Evolutionary conservation across 768 basidiomycete genomes (phyloP), one percentile per base, ranked within the genome.

Genomic region (Suillus spraguei): DNA sequence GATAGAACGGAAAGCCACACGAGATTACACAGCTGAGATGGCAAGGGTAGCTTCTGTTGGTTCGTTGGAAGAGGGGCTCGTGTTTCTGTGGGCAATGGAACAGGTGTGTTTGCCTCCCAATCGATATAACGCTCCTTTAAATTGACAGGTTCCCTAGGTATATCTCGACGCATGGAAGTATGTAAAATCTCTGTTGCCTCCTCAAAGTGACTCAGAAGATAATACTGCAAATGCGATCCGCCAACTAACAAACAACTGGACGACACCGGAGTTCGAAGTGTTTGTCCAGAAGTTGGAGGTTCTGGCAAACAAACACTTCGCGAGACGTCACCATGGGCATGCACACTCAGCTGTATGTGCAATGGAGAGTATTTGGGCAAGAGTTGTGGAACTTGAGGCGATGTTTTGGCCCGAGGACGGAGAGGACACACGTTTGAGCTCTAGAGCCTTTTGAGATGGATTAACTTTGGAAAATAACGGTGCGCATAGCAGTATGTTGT

Each of bases 31-130:
- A 2, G 89, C 90, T 11, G 88, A 90, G 72, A 87, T 92, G 85
- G 80, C 80, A 3, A 80, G 85, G 7, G 75, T 87, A 3, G 79
- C 80, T 4, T 74, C 77, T 6, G 68, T 74, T 17, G 82, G 80
- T 4, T 78, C 75, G 0, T 66, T 90, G 22, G 82, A 84, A 56
- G 90, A 92, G 47, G 88, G 87, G 0, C 74, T 93, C 24, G 78
- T 92, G 1, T 87, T 92, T 65, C 74, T 93, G 16, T 92, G 90
- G 90, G 87, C 87, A 0, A 92, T 92, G 90, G 91, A 92, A 71
- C 82, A 84, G 78, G 90, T 90, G 49, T 24, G 74, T 63, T 24
- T 61, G 61, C 13, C 33, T 39, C 54, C 13, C 39, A 53, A 13
- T 28, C 3, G 9, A 35, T 5, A 59, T 36, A 14, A n/a, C 20